phyloP scores from a whole-genome alignment of 306 rosid species.

The Myrica gale region DNA sequence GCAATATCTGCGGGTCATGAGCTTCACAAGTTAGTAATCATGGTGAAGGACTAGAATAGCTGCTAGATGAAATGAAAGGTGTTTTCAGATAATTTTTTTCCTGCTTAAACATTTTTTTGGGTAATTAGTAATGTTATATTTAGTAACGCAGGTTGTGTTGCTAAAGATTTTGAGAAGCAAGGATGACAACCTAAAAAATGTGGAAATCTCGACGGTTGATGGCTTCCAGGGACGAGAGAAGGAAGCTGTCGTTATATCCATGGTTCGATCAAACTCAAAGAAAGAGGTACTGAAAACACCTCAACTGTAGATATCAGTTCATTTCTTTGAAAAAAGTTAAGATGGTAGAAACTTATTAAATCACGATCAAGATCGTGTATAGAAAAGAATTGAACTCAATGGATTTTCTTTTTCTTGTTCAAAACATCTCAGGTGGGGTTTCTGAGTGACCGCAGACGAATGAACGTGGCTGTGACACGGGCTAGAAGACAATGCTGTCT shows the following conservation, averaged over 20 bases:
- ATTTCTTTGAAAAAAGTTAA: background rate
- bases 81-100: background rate
- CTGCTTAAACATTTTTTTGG: background rate
- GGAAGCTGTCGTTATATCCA: conserved; percentile 90
- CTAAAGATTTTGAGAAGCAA: conserved; percentile 77
- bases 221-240: conserved; percentile 99
- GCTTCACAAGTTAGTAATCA: conserved; percentile 20
- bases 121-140: background rate
- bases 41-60: conserved; percentile 2
- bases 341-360: conserved; percentile 3
- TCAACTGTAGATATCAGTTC: conserved; percentile 4
- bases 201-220: conserved; percentile 95
- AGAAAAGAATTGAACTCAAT: conserved; percentile 20
- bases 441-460: conserved; percentile 89
- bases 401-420: background rate
- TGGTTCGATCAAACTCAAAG: conserved; percentile 92
- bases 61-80: conserved; percentile 12
- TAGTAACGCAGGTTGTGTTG: conserved; percentile 68
- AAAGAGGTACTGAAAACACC: conserved; percentile 60
- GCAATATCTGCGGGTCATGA: conserved; percentile 1
- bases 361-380: background rate
- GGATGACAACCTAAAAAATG: conserved; percentile 64
- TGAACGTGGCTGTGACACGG: conserved; percentile 98
- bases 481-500: conserved; percentile 95
- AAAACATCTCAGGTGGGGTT: conserved; percentile 78